Conservation (phyloP, 306 rosid genomes). For the Senna siamea region DNA sequence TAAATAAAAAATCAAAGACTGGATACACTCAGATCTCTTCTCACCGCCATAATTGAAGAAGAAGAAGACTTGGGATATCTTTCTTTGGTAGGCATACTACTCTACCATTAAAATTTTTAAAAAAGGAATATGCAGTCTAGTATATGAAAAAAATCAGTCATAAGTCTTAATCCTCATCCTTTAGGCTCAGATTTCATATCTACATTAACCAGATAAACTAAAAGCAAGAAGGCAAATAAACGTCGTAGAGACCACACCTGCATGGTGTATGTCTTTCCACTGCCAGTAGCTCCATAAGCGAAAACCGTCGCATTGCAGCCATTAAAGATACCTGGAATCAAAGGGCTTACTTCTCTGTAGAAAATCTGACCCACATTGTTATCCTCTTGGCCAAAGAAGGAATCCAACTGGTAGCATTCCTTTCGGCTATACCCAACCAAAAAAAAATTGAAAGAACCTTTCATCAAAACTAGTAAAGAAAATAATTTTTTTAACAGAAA, state of each 20-base stretch:
- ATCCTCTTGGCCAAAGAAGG: constrained; percentile 76
- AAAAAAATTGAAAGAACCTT: not conserved
- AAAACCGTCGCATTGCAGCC: constrained; percentile 88
- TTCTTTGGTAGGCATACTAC: too few relatives aligned
- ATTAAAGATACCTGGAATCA: constrained; percentile 69
- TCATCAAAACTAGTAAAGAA: not conserved
- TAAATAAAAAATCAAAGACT: not conserved
- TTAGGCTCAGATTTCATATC: constrained; percentile 5
- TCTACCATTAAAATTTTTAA: not conserved
- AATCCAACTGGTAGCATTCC: constrained; percentile 81
- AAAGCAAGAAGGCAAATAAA: not conserved
- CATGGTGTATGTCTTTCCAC: constrained; percentile 95
- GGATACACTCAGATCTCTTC: constrained; percentile 1
- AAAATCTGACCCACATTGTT: constrained; percentile 74
- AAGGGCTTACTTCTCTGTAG: constrained; percentile 67
- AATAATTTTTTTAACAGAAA: not conserved
- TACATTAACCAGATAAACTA: not conserved
- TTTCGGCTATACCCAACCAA: constrained; percentile 59
- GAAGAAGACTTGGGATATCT: not conserved
- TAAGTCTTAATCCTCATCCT: not conserved
- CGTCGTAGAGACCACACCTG: constrained; percentile 60
- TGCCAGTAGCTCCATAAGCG: constrained; percentile 97
- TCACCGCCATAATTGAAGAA: not conserved
- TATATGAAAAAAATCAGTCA: constrained; percentile 6
- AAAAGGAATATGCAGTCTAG: not conserved